phyloP scores from a whole-genome alignment of 139 green algal genomes.

The Haematococcus sp. region DNA sequence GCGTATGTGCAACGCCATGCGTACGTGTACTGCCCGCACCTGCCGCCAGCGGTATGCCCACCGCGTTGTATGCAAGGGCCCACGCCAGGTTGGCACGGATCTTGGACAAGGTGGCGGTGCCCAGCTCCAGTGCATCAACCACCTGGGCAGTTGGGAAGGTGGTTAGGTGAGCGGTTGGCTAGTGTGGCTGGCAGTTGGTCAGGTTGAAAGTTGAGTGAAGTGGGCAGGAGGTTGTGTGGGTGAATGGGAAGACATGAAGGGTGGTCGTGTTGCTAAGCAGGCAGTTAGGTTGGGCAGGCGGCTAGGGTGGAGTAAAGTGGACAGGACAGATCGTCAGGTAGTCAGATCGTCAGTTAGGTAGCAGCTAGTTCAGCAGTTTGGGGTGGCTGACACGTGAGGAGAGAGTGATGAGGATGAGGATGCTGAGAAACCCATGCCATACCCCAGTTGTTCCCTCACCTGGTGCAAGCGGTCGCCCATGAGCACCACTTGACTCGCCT shows the following conservation, averaged over 20 bases:
- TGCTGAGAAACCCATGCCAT: no score
- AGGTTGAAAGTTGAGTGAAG: no score
- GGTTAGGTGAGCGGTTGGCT: neutral
- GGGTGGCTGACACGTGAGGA: no score
- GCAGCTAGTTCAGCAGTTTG: no score
- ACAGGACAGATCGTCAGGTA: no score
- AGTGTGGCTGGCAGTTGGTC: no score
- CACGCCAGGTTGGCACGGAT: constrained; percentile 93
- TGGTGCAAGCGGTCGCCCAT: constrained; percentile 84
- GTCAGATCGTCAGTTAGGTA: no score
- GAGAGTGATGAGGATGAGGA: no score
- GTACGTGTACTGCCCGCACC: constrained; percentile 31
- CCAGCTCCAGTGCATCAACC: constrained; percentile 77
- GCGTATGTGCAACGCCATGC: no score
- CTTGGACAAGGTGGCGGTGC: constrained; percentile 75
- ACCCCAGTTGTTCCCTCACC: constrained; percentile 4
- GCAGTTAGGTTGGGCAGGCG: no score
- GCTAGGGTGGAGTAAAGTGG: no score
- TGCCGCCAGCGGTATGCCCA: constrained; percentile 90
- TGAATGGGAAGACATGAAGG: neutral
- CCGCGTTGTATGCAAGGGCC: constrained; percentile 93
- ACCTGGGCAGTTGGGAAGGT: constrained; percentile 39
- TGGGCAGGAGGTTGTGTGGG: neutral
- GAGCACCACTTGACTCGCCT: constrained; percentile 86
- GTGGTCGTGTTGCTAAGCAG: no score